These are phyloP conservation scores for Thelonectria discophora DNA, from an alignment of 2,329 filamentous ascomycete species.

Conservation along the genomic window DNA sequence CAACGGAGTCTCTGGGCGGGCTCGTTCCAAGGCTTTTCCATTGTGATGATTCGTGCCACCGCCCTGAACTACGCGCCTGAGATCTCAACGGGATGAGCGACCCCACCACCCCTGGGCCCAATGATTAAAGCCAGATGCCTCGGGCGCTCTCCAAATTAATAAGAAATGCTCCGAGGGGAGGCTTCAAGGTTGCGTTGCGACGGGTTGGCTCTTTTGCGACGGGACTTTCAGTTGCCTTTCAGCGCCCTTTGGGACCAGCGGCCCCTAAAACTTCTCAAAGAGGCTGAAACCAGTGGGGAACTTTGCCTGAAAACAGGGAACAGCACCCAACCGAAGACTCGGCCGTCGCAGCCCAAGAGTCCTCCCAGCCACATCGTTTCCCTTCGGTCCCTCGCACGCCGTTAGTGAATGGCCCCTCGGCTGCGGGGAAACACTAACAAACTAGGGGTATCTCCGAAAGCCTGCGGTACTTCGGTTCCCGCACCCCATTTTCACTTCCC, in stretches of 20 bases:
- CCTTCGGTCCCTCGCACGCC: background rate
- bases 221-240: background rate
- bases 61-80: conserved; percentile 3
- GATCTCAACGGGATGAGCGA: background rate
- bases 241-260: conserved; percentile 2
- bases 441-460: background rate
- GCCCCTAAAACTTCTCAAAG: background rate
- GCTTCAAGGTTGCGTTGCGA: background rate
- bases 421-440: background rate
- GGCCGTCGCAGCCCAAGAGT: too few relatives aligned
- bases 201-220: background rate
- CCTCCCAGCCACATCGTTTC: background rate
- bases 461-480: background rate
- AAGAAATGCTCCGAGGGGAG: background rate
- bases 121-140: conserved; percentile 4
- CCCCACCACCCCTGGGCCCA: conserved; percentile 6
- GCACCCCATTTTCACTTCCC: background rate
- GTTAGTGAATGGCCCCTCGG: background rate
- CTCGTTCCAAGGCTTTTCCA: background rate
- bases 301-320: conserved; percentile 12
- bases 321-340: conserved; percentile 10
- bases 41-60: conserved; percentile 6
- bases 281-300: conserved; percentile 17
- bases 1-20: conserved; percentile 10
- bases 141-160: background rate